Base-by-base conservation (phyloP, 495 filamentous ascomycete genomes). In the Pyrenula massariospora region DNA sequence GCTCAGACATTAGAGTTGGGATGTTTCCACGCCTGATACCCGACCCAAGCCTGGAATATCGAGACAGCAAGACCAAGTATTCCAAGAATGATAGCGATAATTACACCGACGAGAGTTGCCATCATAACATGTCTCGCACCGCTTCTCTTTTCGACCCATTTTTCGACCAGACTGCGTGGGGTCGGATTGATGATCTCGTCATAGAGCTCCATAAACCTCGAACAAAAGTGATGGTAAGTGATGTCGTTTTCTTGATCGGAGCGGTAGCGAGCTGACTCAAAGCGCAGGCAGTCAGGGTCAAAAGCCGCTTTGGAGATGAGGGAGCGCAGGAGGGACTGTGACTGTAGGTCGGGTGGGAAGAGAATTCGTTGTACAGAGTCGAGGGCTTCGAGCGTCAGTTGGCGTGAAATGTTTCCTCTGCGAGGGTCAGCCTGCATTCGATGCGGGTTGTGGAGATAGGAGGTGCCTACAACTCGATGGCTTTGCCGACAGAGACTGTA, bases 91-190 rank as follows among this genome's bases (percentile, higher is more conserved):
- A 62, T 57, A 19, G 60, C 60, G 49, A 67, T 53, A 20, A 64
- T 48, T 0, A 73, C 66, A 3, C 70, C 70, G 42, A 59, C 60
- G 1, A 73, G 50, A 1, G 68, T 72, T 10, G 65, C 70, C 58
- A 70, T 61, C 64, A 71, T 67, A 1, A 71, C 58, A 52, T 70
- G 66, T 53, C 67, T 62, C 5, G 70, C 64, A 21, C 67, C 67
- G 54, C 70, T 73, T 57, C 59, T 65, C 25, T 67, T 57, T 55
- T 73, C 59, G 53, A 71, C 52, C 67, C 65, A 67, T 48, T 62
- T 66, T 52, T 66, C 60, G 1, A 71, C 42, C 5, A 24, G 55
- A 21, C 69, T 65, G 2, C 68, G 61, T 15, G 70, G 66, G 24
- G 55, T 59, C 23, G 70, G 70, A 24, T 66, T 68, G 24, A 68